phyloP scores from a whole-genome alignment of 1,284 basidiomycete genomes.

The Austroboletus niveus region DNA sequence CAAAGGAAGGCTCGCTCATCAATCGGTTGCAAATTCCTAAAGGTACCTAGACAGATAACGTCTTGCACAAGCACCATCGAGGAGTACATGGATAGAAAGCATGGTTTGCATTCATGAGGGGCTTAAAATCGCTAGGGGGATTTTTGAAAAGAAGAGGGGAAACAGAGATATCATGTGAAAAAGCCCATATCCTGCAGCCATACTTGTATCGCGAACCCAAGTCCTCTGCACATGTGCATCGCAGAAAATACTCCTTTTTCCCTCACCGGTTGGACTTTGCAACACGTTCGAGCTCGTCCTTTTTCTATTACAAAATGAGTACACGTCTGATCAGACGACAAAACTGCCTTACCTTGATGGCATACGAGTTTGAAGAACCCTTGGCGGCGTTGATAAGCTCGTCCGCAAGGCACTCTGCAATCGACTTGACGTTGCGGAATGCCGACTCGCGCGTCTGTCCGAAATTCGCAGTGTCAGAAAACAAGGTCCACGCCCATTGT shows the following conservation, averaged over 20 bases:
- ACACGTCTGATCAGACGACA: not conserved
- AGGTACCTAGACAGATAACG: no score
- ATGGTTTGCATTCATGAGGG: constrained; percentile 30
- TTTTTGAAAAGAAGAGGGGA: constrained; percentile 5
- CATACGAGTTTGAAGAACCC: constrained; percentile 99
- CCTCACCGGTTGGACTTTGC: constrained; percentile 98
- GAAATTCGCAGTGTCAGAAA: not conserved
- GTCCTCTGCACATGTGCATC: constrained; percentile 2
- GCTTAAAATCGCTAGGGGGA: not conserved
- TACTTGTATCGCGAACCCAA: constrained; percentile 17
- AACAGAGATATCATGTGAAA: constrained; percentile 8
- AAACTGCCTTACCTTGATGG: constrained; percentile 78
- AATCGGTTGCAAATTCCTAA: no score
- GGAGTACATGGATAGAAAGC: constrained; percentile 17
- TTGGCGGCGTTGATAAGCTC: constrained; percentile 99
- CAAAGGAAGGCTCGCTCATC: no score
- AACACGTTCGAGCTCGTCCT: constrained; percentile 98
- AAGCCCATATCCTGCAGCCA: constrained; percentile 25
- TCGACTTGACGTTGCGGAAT: constrained; percentile 99
- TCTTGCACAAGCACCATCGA: not conserved
- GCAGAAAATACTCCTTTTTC: not conserved
- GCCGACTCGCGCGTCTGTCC: constrained; percentile 94
- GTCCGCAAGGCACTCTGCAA: constrained; percentile 98
- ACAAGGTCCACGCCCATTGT: not conserved
- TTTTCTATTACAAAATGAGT: constrained; percentile 57